Percentiles rank a stretch among this genome's conserved stretches.
Evolutionary conservation across 2,329 filamentous ascomycete species (phyloP).

Genomic region (Ceratocystis albifundus): DNA sequence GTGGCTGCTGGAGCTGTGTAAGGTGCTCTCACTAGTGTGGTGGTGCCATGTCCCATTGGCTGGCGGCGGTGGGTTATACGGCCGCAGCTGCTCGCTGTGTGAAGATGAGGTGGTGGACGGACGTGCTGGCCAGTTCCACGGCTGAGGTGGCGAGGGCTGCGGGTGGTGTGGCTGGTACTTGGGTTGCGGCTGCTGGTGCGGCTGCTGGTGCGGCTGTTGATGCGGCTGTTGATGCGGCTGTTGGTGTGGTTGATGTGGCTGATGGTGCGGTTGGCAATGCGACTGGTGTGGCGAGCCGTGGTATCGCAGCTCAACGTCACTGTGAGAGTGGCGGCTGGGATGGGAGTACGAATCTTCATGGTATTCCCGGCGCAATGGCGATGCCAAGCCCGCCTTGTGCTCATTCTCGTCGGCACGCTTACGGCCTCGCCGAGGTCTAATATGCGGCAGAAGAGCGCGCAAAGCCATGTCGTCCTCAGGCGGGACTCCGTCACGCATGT

Average conservation of each 20-base stretch:
- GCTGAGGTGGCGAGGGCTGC: not conserved
- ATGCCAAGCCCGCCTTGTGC: conserved; percentile 39
- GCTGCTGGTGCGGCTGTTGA: not conserved
- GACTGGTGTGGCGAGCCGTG: conserved; percentile 31
- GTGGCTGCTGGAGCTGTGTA: too few species aligned
- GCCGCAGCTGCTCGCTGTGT: not conserved
- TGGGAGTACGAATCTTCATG: not conserved
- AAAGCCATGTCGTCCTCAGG: conserved; percentile 83
- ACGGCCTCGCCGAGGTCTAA: conserved; percentile 49
- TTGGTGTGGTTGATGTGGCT: not conserved
- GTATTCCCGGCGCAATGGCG: conserved; percentile 47
- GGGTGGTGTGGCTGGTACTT: not conserved
- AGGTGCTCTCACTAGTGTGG: not conserved
- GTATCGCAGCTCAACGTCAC: conserved; percentile 24
- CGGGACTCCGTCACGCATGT: conserved; percentile 67
- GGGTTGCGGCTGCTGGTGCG: not conserved
- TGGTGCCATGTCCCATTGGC: not conserved
- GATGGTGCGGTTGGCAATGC: not conserved
- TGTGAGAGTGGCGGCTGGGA: not conserved
- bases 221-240: not conserved
- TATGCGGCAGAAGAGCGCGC: conserved; percentile 69
- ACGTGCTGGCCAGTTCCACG: not conserved
- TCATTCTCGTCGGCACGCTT: conserved; percentile 55
- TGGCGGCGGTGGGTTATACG: not conserved
- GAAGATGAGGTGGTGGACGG: not conserved